phyloP scores from a whole-genome alignment of 2,329 filamentous ascomycete species.

The Penicillium sp. region DNA sequence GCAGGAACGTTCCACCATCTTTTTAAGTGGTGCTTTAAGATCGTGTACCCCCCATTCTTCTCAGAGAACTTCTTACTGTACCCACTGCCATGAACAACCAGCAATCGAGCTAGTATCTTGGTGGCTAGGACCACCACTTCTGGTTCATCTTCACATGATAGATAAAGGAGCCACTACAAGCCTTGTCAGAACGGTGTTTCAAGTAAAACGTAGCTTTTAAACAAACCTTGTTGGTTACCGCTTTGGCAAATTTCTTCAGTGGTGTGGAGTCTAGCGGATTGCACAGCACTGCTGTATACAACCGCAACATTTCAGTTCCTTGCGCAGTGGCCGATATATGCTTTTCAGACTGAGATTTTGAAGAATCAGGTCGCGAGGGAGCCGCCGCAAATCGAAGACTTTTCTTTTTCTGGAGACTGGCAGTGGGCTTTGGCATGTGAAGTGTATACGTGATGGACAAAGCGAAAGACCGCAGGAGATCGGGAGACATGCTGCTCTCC shows the following conservation, averaged over 20 bases:
- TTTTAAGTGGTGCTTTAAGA: slow-evolving; percentile 78
- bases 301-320: slow-evolving; percentile 70
- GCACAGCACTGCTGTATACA: slow-evolving; percentile 78
- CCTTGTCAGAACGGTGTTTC: slow-evolving; percentile 4
- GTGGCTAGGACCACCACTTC: slow-evolving; percentile 77
- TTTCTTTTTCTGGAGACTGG: slow-evolving; percentile 48
- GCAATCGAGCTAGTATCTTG: slow-evolving; percentile 78
- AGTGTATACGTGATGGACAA: slow-evolving; percentile 92
- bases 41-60: slow-evolving; percentile 83
- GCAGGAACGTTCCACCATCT: slow-evolving; percentile 85
- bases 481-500: slow-evolving; percentile 75
- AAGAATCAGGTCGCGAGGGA: slow-evolving; percentile 28
- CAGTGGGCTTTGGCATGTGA: slow-evolving; percentile 58
- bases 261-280: slow-evolving; percentile 65
- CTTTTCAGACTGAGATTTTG: slow-evolving; percentile 34
- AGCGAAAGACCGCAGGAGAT: slow-evolving; percentile 81
- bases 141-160: slow-evolving; percentile 81
- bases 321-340: slow-evolving; percentile 64
- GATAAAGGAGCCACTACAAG: slow-evolving; percentile 79
- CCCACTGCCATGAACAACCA: slow-evolving; percentile 75
- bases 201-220: background rate
- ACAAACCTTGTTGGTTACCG: slow-evolving; percentile 87
- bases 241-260: slow-evolving; percentile 85
- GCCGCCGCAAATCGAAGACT: slow-evolving; percentile 39
- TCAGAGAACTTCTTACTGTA: slow-evolving; percentile 84